These are phyloP conservation scores for Paramarasmius palmivorus DNA, from an alignment of 1,284 basidiomycete species.

Conservation along the genomic window DNA sequence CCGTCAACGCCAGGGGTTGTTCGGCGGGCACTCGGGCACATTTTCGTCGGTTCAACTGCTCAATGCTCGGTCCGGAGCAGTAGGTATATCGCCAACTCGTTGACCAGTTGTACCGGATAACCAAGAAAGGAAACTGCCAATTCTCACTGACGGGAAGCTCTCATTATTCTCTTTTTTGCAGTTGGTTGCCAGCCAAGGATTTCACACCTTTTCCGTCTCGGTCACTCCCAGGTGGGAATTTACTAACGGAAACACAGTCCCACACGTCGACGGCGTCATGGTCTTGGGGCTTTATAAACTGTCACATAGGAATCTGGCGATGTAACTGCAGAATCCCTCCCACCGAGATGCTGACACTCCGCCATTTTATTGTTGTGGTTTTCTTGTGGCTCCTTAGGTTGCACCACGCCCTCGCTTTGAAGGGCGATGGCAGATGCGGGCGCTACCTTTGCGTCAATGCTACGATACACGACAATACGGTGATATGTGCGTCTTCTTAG, in stretches of 20 bases:
- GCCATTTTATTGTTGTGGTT: background rate
- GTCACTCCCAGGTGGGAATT: background rate
- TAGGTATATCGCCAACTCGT: too few species aligned
- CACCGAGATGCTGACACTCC: background rate
- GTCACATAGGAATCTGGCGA: too few species aligned
- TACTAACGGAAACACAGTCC: too few species aligned
- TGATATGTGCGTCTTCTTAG: conserved; percentile 10
- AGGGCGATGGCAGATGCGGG: conserved; percentile 15
- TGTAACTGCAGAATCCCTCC: background rate
- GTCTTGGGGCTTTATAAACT: too few species aligned
- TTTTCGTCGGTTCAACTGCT: too few species aligned
- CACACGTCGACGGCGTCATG: too few species aligned
- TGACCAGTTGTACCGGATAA: too few species aligned
- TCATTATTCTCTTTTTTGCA: background rate
- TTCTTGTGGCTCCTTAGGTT: background rate
- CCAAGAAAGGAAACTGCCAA: background rate
- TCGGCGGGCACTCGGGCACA: too few species aligned
- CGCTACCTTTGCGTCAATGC: conserved; percentile 17
- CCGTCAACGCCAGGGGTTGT: too few species aligned
- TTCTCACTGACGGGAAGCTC: background rate
- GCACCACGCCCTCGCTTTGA: conserved; percentile 8
- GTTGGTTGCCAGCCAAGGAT: too few species aligned
- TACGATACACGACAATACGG: conserved; percentile 12
- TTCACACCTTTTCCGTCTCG: conserved; percentile 1
- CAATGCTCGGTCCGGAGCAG: too few species aligned